These are phyloP conservation scores for Graphiopsis chlorocephala DNA, from an alignment of 2,329 filamentous ascomycete genomes.

Conservation along the genomic window DNA sequence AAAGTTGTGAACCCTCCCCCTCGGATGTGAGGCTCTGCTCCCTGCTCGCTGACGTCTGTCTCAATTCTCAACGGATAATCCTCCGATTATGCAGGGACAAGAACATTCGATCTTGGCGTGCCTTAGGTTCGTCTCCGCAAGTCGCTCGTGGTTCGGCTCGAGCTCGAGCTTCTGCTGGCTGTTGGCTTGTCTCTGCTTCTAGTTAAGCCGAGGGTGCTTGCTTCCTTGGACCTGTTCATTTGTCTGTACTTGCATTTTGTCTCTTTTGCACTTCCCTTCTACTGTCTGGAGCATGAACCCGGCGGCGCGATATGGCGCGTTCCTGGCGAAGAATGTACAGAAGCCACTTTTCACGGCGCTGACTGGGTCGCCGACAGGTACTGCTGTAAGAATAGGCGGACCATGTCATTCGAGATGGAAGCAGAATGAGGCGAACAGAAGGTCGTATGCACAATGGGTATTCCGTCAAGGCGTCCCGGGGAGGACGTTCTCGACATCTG, in stretches of 20 bases:
- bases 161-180: slow-evolving; percentile 7
- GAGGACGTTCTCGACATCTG: neutral
- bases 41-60: neutral
- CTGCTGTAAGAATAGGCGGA: neutral
- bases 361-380: neutral
- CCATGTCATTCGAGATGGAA: neutral
- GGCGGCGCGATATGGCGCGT: slow-evolving; percentile 6
- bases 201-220: neutral
- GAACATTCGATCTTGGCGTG: neutral
- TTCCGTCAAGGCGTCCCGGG: neutral
- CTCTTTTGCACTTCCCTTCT: neutral
- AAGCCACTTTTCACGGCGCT: neutral
- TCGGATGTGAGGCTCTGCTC: neutral
- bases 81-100: neutral
- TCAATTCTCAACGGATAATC: neutral
- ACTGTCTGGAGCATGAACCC: slow-evolving; percentile 8
- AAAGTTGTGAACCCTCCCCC: slow-evolving; percentile 6
- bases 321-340: slow-evolving; percentile 2
- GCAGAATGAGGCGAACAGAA: neutral
- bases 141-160: neutral
- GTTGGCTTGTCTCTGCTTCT: neutral
- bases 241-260: neutral
- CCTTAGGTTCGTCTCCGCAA: neutral
- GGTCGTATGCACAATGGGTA: neutral
- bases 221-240: neutral